A percentile compares a stretch with the other conserved stretches of the same genome.
These are phyloP conservation scores for Byssothecium circinans DNA, from an alignment of 2,329 filamentous ascomycete genomes.

Conservation along the genomic window DNA sequence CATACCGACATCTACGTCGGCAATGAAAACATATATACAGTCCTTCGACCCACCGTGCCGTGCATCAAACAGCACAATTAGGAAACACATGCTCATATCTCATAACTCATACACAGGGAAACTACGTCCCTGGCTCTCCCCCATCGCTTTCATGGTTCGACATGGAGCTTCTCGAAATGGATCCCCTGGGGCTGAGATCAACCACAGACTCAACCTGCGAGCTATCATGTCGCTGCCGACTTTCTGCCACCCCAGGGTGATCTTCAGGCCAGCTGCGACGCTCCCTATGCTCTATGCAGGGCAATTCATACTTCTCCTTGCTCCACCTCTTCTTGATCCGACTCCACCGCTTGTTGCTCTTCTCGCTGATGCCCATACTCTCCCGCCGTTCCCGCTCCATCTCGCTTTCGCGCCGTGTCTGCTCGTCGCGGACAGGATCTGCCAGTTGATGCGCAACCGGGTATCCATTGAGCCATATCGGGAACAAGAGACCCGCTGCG, in stretches of 20 bases:
- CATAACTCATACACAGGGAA: too few relatives aligned
- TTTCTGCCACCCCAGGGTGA: background rate
- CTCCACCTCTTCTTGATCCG: slow-evolving; percentile 27
- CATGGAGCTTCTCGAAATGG: too few relatives aligned
- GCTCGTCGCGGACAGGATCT: slow-evolving; percentile 49
- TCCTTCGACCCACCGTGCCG: too few relatives aligned
- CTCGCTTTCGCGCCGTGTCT: slow-evolving; percentile 28
- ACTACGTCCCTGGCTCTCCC: too few relatives aligned
- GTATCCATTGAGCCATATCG: slow-evolving; percentile 56
- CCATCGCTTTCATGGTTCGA: too few relatives aligned
- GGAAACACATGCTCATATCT: too few relatives aligned
- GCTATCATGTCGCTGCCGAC: background rate
- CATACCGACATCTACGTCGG: too few relatives aligned
- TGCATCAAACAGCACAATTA: too few relatives aligned
- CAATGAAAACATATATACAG: too few relatives aligned
- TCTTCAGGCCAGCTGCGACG: slow-evolving; percentile 33
- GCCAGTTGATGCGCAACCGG: slow-evolving; percentile 54
- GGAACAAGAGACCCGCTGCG: slow-evolving; percentile 54
- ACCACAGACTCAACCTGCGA: slow-evolving; percentile 3
- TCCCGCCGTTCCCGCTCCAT: slow-evolving; percentile 25
- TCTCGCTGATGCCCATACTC: slow-evolving; percentile 17
- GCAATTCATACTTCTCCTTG: slow-evolving; percentile 23
- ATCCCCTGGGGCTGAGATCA: background rate
- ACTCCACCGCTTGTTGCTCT: slow-evolving; percentile 22
- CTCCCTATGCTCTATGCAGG: slow-evolving; percentile 36